Evolutionary conservation across 306 rosid genomes (phyloP).

Genomic region (Abrus pulchellus): DNA sequence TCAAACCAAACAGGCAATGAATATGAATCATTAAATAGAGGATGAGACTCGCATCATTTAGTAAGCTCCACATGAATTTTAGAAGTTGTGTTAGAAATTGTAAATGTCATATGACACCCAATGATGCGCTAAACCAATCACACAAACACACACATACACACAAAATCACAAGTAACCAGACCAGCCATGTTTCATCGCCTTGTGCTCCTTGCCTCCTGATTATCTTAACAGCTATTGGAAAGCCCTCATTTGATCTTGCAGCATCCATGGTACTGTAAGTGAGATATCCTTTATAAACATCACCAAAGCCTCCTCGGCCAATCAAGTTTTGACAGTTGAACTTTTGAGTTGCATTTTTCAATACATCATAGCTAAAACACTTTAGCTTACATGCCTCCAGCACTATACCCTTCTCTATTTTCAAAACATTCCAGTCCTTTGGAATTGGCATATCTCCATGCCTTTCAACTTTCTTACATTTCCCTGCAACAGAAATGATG

Average conservation of each 20-base stretch:
- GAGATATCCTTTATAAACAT: constrained; percentile 57
- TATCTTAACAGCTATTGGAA: constrained; percentile 58
- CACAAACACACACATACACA: too few relatives aligned
- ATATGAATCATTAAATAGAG: too few relatives aligned
- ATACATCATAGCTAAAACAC: constrained; percentile 38
- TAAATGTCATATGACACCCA: too few relatives aligned
- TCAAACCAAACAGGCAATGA: too few relatives aligned
- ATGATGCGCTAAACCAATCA: not conserved
- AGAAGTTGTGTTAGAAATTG: too few relatives aligned
- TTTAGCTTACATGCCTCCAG: constrained; percentile 26
- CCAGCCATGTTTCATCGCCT: constrained; percentile 61
- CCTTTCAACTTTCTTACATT: not conserved
- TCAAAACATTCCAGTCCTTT: constrained; percentile 7
- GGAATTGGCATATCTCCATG: not conserved
- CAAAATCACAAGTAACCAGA: not conserved
- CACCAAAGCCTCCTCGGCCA: constrained; percentile 61
- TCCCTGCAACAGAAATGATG: constrained; percentile 23
- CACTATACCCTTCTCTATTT: constrained; percentile 12
- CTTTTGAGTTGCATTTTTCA: constrained; percentile 54
- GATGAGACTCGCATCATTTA: too few relatives aligned
- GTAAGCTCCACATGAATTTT: too few relatives aligned
- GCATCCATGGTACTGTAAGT: constrained; percentile 42
- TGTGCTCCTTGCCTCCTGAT: constrained; percentile 48
- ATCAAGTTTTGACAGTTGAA: constrained; percentile 53
- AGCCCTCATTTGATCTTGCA: constrained; percentile 45